phyloP scores from a whole-genome alignment of 306 rosid genomes.

The Albizia julibrissin region DNA sequence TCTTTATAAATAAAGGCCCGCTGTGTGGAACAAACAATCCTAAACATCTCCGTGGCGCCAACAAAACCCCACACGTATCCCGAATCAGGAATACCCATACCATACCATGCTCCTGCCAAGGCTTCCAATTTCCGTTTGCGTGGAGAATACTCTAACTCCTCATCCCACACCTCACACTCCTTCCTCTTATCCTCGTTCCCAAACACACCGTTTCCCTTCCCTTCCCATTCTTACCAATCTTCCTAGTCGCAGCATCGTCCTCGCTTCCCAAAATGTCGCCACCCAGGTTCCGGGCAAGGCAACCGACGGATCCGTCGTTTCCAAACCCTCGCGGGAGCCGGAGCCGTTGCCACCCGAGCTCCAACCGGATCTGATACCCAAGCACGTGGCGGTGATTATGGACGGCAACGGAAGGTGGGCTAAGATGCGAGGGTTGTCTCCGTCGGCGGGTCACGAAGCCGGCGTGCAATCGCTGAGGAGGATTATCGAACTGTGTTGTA shows the following conservation, averaged over 20 bases:
- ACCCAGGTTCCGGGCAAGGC: conserved; percentile 1
- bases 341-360: conserved; percentile 56
- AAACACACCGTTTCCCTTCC: conserved; percentile 7
- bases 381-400: conserved; percentile 86
- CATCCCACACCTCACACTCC: not conserved
- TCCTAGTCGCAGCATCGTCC: not conserved
- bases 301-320: not conserved
- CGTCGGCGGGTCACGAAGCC: conserved; percentile 60
- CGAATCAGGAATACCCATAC: conserved; percentile 1
- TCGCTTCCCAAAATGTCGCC: not conserved
- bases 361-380: conserved; percentile 62
- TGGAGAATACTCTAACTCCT: conserved; percentile 20
- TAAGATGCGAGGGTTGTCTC: conserved; percentile 41
- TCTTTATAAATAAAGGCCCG: not conserved
- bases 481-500: conserved; percentile 46
- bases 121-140: conserved; percentile 39
- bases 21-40: not conserved
- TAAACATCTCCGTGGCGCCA: not conserved
- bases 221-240: not conserved
- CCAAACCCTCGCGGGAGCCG: not conserved
- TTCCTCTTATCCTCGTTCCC: not conserved
- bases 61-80: not conserved
- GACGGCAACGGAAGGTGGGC: conserved; percentile 90
- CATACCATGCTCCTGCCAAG: conserved; percentile 42
- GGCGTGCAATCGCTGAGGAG: conserved; percentile 51